These are phyloP conservation scores for Cornus florida DNA, from an alignment of 148 eudicot species.

Conservation along the genomic window DNA sequence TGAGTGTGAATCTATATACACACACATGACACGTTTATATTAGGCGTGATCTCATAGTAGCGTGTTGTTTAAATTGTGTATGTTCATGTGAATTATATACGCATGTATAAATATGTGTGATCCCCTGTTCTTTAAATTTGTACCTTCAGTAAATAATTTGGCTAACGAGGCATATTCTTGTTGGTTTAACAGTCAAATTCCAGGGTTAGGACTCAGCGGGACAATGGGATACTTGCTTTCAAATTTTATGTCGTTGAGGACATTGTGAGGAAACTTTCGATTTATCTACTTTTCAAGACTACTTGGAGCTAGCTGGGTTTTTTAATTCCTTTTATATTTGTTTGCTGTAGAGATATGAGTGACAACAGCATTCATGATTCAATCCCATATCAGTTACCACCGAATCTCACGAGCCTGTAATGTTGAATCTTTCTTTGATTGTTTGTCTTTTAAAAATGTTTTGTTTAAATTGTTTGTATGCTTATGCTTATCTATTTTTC, in stretches of 20 bases:
- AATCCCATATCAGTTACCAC: slow-evolving; percentile 85
- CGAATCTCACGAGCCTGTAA: slow-evolving; percentile 82
- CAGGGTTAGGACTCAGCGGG: slow-evolving; percentile 80
- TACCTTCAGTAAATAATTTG: background rate
- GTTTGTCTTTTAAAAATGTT: background rate
- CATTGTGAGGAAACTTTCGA: slow-evolving; percentile 49
- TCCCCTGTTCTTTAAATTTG: background rate
- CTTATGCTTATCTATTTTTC: slow-evolving; percentile 5
- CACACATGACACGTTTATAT: background rate
- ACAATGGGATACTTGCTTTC: slow-evolving; percentile 87
- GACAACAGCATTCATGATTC: slow-evolving; percentile 74
- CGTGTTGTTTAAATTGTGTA: background rate
- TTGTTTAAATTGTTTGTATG: slow-evolving; percentile 1
- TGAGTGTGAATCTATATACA: slow-evolving; percentile 27
- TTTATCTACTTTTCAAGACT: background rate
- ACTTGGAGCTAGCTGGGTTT: background rate
- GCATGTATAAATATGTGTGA: background rate
- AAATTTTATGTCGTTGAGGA: slow-evolving; percentile 55
- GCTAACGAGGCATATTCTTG: slow-evolving; percentile 15
- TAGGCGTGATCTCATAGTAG: background rate
- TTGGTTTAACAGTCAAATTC: slow-evolving; percentile 59
- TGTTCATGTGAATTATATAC: too few relatives aligned
- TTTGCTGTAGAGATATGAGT: slow-evolving; percentile 76
- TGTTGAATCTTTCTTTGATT: background rate
- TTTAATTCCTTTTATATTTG: background rate